A percentile compares a stretch with the other conserved stretches of the same genome.
phyloP scores from a whole-genome alignment of 495 filamentous ascomycete genomes.

The Bathelium albidoporum region DNA sequence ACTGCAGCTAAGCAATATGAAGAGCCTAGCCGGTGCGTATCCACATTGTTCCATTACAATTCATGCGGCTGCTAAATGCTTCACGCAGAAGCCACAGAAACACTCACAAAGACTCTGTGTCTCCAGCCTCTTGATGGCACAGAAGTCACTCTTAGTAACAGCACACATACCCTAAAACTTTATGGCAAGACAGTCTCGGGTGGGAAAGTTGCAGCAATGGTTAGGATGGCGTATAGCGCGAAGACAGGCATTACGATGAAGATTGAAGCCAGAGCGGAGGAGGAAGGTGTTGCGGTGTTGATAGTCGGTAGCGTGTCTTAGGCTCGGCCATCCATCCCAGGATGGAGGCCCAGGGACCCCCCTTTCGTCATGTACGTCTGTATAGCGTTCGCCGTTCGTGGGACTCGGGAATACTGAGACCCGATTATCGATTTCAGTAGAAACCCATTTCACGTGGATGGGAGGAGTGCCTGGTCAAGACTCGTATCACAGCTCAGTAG shows the following conservation, averaged over 20 bases:
- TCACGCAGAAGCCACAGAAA: conserved; percentile 76
- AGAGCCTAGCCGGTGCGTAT: conserved; percentile 80
- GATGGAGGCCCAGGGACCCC: background rate
- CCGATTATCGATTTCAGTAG: background rate
- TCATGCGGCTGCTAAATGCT: background rate
- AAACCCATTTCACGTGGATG: background rate
- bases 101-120: conserved; percentile 73
- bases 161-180: conserved; percentile 89
- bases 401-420: no score
- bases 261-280: conserved; percentile 80
- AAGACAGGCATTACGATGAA: conserved; percentile 92
- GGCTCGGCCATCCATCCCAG: conserved; percentile 5
- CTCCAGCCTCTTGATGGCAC: conserved; percentile 91
- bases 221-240: conserved; percentile 87
- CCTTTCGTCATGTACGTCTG: background rate
- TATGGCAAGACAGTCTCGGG: conserved; percentile 92
- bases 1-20: conserved; percentile 75
- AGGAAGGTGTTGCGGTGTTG: conserved; percentile 78
- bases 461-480: no score
- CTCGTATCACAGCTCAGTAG: no score
- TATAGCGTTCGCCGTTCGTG: background rate
- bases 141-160: conserved; percentile 74
- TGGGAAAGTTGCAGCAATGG: conserved; percentile 73
- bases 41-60: conserved; percentile 6
- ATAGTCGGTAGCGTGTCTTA: conserved; percentile 79